Evolutionary conservation across 202 grass and related monocot species (phyloP).

Genomic region (Setaria italica): DNA sequence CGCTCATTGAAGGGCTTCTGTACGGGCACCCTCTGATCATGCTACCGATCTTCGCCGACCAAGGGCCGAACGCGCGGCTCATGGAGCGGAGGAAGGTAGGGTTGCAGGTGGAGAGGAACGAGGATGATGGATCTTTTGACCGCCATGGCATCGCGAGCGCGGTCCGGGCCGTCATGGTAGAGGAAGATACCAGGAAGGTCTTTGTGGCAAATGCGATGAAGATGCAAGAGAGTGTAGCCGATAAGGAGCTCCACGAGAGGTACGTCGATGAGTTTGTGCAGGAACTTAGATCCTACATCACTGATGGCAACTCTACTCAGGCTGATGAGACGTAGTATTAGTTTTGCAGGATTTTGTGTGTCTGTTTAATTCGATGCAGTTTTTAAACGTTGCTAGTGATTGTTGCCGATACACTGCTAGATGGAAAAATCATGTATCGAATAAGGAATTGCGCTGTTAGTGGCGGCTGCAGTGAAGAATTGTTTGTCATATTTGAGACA

Average conservation of each 20-base stretch:
- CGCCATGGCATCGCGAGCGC: background rate
- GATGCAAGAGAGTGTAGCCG: background rate
- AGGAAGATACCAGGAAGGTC: background rate
- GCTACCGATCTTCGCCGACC: conserved; percentile 21
- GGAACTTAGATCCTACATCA: background rate
- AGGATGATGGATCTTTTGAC: conserved; percentile 7
- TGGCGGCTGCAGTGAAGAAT: too few relatives aligned
- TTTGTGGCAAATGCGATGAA: background rate
- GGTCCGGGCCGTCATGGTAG: conserved; percentile 13
- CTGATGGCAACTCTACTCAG: background rate
- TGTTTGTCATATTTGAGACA: too few relatives aligned
- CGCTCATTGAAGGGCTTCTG: conserved; percentile 18
- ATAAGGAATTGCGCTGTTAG: too few relatives aligned
- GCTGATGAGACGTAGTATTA: background rate
- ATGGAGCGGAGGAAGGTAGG: conserved; percentile 30
- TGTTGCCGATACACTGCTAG: too few relatives aligned
- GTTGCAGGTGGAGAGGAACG: conserved; percentile 24
- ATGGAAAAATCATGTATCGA: too few relatives aligned
- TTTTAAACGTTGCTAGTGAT: too few relatives aligned
- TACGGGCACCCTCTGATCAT: conserved; percentile 31
- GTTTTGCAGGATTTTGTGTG: too few relatives aligned
- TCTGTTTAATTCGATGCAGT: too few relatives aligned
- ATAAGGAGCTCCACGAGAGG: conserved; percentile 8
- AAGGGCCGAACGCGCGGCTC: background rate
- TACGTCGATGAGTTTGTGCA: conserved; percentile 24